These are phyloP conservation scores for Westerdykella ornata DNA, from an alignment of 2,329 filamentous ascomycete species.

Conservation along the genomic window DNA sequence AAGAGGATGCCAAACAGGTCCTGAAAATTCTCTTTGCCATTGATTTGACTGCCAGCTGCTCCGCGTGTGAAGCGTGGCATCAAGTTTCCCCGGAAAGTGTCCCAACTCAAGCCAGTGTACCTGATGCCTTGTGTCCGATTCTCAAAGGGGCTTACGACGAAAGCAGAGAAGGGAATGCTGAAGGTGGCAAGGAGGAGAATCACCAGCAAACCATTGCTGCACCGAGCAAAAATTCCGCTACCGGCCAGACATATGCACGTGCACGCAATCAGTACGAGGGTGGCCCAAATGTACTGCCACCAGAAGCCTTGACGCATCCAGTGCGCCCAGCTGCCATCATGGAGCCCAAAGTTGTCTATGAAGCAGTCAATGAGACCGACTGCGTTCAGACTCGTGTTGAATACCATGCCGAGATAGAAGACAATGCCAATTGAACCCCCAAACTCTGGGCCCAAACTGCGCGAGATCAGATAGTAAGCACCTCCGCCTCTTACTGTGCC, in stretches of 20 bases:
- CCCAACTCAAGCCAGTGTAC: slow-evolving; percentile 69
- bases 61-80: slow-evolving; percentile 59
- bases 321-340: slow-evolving; percentile 51
- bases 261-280: slow-evolving; percentile 62
- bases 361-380: slow-evolving; percentile 81
- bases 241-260: slow-evolving; percentile 72
- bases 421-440: slow-evolving; percentile 81
- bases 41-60: slow-evolving; percentile 55
- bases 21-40: slow-evolving; percentile 64
- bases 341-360: slow-evolving; percentile 62
- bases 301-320: slow-evolving; percentile 65
- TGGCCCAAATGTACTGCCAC: slow-evolving; percentile 70
- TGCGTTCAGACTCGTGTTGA: slow-evolving; percentile 82
- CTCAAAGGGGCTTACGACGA: slow-evolving; percentile 61
- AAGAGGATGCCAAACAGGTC: slow-evolving; percentile 82
- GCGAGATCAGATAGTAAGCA: slow-evolving; percentile 82
- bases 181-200: slow-evolving; percentile 66
- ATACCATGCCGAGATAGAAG: slow-evolving; percentile 76
- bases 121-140: slow-evolving; percentile 57
- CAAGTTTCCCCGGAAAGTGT: slow-evolving; percentile 68
- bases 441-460: slow-evolving; percentile 80
- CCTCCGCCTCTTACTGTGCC: slow-evolving; percentile 82
- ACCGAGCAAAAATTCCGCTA: slow-evolving; percentile 70
- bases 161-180: slow-evolving; percentile 74
- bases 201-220: slow-evolving; percentile 68